Evolutionary conservation across 2,329 filamentous ascomycete genomes (phyloP), one percentile per base, ranked within the genome.

Genomic region (Didymella sp.): DNA sequence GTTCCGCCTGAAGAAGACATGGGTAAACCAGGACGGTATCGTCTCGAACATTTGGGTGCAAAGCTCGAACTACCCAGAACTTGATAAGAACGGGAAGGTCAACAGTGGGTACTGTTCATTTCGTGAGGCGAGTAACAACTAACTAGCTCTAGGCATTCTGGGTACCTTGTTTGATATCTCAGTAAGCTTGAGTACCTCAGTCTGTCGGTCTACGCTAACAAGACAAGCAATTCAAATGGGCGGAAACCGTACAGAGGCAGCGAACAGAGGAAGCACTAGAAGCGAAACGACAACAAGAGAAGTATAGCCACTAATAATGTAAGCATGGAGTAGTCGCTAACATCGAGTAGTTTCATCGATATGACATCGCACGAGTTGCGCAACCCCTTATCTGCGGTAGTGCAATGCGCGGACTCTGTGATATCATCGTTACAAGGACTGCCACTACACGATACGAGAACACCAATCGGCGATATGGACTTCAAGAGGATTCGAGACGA

Each of bases 371-470:
- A 79, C 56, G 78, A 80, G 61, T 74, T 55, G 19, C 63, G 69
- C 2, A 72, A 71, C 35, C 68, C 68, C 7, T 48, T 72, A 7
- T 73, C 68, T 9, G 77, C 78, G 0, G 76, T 80, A 8, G 58
- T 80, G 19, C 78, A 79, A 54, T 76, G 73, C 50, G 78, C 78
- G 1, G 78, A 80, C 38, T 75, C 74, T 0, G 77, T 80, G 25
- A 71, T 77, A 9, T 35, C 47, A 38, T 51, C 54, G 3, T 21
- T 56, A 8, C 47, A 51, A 27, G 42, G 43, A 7, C 42, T 56
- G 19, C 54, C 43, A 6, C 9, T 56, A 1, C 42, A 51, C 17
- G 54, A 43, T 17, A 8, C 24, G 27, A 30, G 27, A 24, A 46
- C 61, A 62, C 31, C 51, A 4, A 24, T 54, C 2, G 31, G 43